Base-by-base conservation (phyloP, 2,329 filamentous ascomycete genomes). In the Ascochyta koolunga region DNA sequence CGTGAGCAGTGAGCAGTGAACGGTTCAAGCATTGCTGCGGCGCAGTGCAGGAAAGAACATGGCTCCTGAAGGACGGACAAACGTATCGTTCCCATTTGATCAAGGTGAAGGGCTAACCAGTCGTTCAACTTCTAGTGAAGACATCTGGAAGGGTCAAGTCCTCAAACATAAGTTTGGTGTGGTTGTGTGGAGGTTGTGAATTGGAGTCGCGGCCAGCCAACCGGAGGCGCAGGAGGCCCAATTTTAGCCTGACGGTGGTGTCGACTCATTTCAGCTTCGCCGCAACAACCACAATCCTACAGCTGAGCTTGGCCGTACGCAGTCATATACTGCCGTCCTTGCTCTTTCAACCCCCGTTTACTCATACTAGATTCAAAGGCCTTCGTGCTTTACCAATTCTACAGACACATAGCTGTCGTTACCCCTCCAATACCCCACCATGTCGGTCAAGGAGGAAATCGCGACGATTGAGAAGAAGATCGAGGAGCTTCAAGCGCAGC, bases 381-480 rank as follows among this genome's bases (percentile, higher is more conserved):
- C n/a, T 16, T 18, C 22, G n/a, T 35, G n/a, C 29, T 19, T 11
- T 4, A 25, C 29, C 36, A 19, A 5, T 25, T 37, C 25, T 37
- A 54, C 54, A 56, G 54, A 36, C 55, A 58, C 53, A 36, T 37
- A 58, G 45, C 49, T 56, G 45, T 33, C 32, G 16, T 31, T 50
- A 50, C 38, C 59, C 63, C 59, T 60, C 54, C 54, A 35, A 43
- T 56, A 65, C 68, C 70, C 70, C 70, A 62, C 70, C 61, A 64
- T 68, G 61, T 64, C 64, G 32, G 68, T 72, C 47, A 64, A 66
- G 47, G 61, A 64, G 33, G 69, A 72, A 47, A 72, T 72, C 50
- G 61, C 67, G 31, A 56, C 59, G n/a, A 64, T 72, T 27, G 69
- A 72, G 61, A 69, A 70, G 60, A 66, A 66, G 50, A 66, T 72